phyloP scores from a whole-genome alignment of 1,284 basidiomycete species.

The Papiliotrema laurentii region DNA sequence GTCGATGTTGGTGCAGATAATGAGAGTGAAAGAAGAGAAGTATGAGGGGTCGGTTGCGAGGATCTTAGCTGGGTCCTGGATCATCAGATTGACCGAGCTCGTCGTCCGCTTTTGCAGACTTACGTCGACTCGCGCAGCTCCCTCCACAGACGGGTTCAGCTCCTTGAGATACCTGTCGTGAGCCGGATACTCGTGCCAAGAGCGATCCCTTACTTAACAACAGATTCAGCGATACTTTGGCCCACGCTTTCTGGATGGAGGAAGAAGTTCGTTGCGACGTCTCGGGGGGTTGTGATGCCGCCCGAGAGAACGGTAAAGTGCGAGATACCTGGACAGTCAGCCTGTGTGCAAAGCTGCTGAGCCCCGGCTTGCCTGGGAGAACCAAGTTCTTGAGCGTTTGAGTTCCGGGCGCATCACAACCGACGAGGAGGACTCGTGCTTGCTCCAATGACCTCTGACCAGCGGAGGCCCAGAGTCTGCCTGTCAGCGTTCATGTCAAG shows the following conservation, averaged over 20 bases:
- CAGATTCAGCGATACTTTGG: conserved; percentile 72
- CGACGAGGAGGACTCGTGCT: conserved; percentile 74
- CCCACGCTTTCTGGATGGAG: conserved; percentile 72
- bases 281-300: conserved; percentile 59
- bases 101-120: too few species aligned
- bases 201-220: conserved; percentile 53
- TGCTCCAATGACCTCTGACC: conserved; percentile 90
- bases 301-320: conserved; percentile 83
- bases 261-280: conserved; percentile 96
- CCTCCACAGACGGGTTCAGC: conserved; percentile 81
- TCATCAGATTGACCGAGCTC: conserved; percentile 17
- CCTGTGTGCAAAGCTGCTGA: too few species aligned
- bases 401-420: conserved; percentile 72
- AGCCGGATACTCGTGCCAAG: neutral
- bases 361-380: conserved; percentile 60
- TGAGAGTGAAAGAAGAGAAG: conserved; percentile 63
- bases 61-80: conserved; percentile 55
- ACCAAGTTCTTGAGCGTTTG: conserved; percentile 92
- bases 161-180: conserved; percentile 59
- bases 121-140: conserved; percentile 60
- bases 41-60: conserved; percentile 56
- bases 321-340: conserved; percentile 60
- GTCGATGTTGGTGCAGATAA: conserved; percentile 78
- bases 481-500: conserved; percentile 1
- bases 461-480: conserved; percentile 86